A percentile compares a stretch with the other conserved stretches of the same genome.
Conservation (phyloP, 2,329 filamentous ascomycete genomes). For the Botrytis elliptica region DNA sequence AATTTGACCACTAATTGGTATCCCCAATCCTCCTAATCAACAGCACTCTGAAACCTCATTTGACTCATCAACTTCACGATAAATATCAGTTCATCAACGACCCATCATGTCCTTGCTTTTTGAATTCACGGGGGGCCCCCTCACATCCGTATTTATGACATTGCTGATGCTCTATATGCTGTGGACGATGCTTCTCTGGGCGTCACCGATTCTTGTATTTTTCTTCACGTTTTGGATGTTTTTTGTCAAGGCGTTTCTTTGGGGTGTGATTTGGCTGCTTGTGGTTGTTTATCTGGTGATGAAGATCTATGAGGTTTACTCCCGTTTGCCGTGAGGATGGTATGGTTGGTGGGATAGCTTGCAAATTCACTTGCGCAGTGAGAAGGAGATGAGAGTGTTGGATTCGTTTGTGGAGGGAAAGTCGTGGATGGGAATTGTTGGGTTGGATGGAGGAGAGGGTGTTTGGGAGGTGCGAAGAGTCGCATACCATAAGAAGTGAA, state of each 20-base stretch:
- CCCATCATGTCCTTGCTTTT: no score
- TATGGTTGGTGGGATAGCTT: no score
- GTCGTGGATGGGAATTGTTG: background rate
- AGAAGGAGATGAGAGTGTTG: no score
- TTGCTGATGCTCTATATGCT: background rate
- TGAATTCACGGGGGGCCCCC: no score
- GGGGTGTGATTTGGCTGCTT: background rate
- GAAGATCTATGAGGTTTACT: background rate
- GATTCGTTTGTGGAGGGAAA: background rate
- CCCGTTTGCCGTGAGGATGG: no score
- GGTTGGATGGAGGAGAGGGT: background rate
- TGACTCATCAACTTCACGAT: no score
- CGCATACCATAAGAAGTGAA: background rate
- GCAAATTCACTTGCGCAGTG: no score
- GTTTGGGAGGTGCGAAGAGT: background rate
- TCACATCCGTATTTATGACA: background rate
- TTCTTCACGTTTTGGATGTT: background rate
- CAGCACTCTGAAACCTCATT: background rate
- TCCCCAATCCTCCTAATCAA: no score
- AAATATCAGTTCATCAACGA: no score
- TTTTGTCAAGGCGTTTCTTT: background rate
- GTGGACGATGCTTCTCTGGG: background rate
- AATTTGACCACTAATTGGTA: no score
- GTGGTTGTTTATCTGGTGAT: background rate
- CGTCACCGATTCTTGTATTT: no score